Evolutionary conservation across 176 grass and related monocot genomes (phyloP).

Genomic region (Oropetium thomaeum): DNA sequence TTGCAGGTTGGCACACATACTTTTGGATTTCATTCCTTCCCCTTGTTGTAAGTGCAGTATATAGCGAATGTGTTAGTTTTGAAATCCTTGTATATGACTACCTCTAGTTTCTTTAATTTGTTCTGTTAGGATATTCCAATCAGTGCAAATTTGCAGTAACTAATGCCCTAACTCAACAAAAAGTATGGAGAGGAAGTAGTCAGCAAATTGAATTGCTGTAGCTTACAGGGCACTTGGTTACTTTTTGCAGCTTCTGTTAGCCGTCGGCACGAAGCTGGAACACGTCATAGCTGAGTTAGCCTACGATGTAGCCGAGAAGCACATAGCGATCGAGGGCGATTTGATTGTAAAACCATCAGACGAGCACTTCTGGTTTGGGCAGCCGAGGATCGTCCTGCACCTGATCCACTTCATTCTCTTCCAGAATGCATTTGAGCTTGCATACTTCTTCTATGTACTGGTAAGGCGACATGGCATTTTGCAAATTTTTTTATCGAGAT

Average conservation of each 20-base stretch:
- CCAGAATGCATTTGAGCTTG: constrained; percentile 91
- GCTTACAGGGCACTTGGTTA: constrained; percentile 7
- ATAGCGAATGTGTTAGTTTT: not conserved
- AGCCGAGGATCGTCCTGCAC: constrained; percentile 59
- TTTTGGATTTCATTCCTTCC: constrained; percentile 95
- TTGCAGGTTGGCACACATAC: constrained; percentile 92
- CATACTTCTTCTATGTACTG: constrained; percentile 92
- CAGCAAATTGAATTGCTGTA: no score
- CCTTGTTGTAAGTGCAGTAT: constrained; percentile 62
- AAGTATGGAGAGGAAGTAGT: no score
- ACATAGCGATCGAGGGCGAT: constrained; percentile 63
- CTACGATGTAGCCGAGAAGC: constrained; percentile 73
- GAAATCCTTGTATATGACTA: not conserved
- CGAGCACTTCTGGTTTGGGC: constrained; percentile 85
- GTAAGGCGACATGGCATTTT: constrained; percentile 28
- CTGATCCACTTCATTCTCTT: constrained; percentile 95
- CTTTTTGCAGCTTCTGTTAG: constrained; percentile 65
- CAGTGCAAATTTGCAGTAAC: no score
- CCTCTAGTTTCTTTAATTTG: no score
- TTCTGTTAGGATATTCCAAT: no score
- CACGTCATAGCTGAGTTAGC: constrained; percentile 79
- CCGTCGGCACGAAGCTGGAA: constrained; percentile 88
- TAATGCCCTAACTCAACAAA: no score
- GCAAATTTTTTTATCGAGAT: not conserved
- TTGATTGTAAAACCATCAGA: constrained; percentile 81